Evolutionary conservation across 2,329 filamentous ascomycete genomes (phyloP), one percentile per base, ranked within the genome.

Genomic region (Alternaria burnsii): DNA sequence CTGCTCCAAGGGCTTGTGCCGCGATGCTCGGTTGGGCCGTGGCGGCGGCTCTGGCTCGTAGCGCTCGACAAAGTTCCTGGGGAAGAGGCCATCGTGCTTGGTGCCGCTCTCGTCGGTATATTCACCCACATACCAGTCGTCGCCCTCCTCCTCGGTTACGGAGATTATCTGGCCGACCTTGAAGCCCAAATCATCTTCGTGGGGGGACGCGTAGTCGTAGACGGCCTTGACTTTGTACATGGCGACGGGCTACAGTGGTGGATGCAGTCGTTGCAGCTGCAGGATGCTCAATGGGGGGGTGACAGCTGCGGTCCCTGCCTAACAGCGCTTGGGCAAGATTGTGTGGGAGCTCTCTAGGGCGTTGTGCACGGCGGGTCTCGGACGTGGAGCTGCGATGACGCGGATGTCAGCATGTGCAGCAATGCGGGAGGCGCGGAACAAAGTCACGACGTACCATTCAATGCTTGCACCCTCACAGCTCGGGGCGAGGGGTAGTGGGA

Each of bases 101-200:
- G 79, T 81, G 58, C 95, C 95, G 53, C 84, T 80, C 61, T 88
- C 87, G 79, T 96, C 92, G 66, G 89, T 82, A 78, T 97, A 97
- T 79, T 95, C 91, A 69, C 95, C 94, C 65, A 87, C 88, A 77
- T 95, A 97, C 95, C 94, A 98, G 78, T 98, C 96, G 66, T 86
- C 89, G 76, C 97, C 95, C 77, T 98, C 95, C 79, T 92, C 88
- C 61, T 94, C 94, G 44, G 90, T 97, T 66, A 99, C 94, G 53
- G 91, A 95, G 77, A 99, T 96, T 79, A 98, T 87, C 82, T 97
- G 94, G 68, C 93, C 93, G 73, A 87, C 83, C 61, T 86, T 80
- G 78, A 99, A 99, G 76, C 88, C 91, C 70, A 99, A 89, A 81
- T 99, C 95, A 81, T 99, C 95, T 71, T 97, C 93, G 79, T 99